Evolutionary conservation across 2,329 filamentous ascomycete genomes (phyloP).

Genomic region (Penicillium sp.): DNA sequence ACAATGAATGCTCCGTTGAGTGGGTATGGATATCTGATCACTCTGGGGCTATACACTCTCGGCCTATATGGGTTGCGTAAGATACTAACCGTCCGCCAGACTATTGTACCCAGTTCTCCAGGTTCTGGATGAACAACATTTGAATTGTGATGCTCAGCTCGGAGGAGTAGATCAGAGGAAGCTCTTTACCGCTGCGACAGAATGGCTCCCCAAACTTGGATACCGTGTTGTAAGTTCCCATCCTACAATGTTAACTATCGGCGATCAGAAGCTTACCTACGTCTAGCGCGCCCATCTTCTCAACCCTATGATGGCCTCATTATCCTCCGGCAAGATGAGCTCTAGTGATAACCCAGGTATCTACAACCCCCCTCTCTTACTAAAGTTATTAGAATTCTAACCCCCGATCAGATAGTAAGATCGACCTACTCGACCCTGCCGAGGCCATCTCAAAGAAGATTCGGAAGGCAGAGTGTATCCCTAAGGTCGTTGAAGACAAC

Average conservation of each 20-base stretch:
- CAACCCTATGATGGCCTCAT: slow-evolving; percentile 86
- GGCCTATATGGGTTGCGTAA: background rate
- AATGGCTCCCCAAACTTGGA: slow-evolving; percentile 79
- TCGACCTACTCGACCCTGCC: slow-evolving; percentile 80
- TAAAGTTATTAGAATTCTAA: background rate
- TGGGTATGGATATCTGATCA: background rate
- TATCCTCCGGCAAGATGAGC: slow-evolving; percentile 82
- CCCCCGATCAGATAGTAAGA: slow-evolving; percentile 49
- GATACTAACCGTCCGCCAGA: slow-evolving; percentile 35
- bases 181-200: slow-evolving; percentile 60
- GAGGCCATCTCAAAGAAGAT: slow-evolving; percentile 78
- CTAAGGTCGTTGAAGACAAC: slow-evolving; percentile 76
- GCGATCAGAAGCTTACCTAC: background rate
- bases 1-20: slow-evolving; percentile 59
- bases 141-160: slow-evolving; percentile 84
- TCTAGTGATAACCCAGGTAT: slow-evolving; percentile 55
- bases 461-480: slow-evolving; percentile 76
- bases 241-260: too few relatives aligned
- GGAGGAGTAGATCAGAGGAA: slow-evolving; percentile 54
- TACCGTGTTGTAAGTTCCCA: slow-evolving; percentile 57
- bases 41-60: background rate
- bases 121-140: slow-evolving; percentile 83
- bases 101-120: slow-evolving; percentile 71
- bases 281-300: slow-evolving; percentile 62
- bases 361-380: background rate